These are phyloP conservation scores for Neurospora sp. DNA, from an alignment of 495 filamentous ascomycete species.

Conservation along the genomic window DNA sequence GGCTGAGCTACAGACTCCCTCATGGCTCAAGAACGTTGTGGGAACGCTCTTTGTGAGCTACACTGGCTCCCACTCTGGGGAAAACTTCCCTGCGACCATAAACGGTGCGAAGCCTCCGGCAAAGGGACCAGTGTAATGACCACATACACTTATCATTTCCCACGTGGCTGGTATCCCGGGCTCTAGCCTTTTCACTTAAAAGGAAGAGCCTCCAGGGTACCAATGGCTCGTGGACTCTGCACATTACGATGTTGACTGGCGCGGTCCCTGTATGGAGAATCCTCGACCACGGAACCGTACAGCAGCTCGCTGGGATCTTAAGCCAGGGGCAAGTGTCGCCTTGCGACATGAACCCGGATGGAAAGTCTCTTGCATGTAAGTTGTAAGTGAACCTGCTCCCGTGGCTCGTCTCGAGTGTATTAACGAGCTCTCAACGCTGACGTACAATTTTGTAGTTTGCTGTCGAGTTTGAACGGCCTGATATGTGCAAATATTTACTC, in stretches of 20 bases:
- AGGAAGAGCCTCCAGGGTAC: not conserved
- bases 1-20: not conserved
- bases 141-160: not conserved
- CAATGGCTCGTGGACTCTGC: not conserved
- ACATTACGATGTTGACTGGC: not conserved
- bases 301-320: not conserved
- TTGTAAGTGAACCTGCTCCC: not conserved
- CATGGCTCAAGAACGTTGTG: not conserved
- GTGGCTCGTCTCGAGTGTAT: not conserved
- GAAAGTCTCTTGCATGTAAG: not conserved
- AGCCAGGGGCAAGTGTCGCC: not conserved
- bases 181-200: not conserved
- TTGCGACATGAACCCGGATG: not conserved
- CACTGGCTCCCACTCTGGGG: not conserved
- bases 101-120: not conserved
- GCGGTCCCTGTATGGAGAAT: not conserved
- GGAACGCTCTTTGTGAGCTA: not conserved
- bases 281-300: not conserved
- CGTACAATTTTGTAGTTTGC: not conserved
- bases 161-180: not conserved
- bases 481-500: not conserved
- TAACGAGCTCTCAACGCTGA: not conserved
- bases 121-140: not conserved
- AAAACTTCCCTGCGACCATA: not conserved
- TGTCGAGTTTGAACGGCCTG: not conserved